phyloP scores from a whole-genome alignment of 371 early-diverging fungal genomes.

The Amoeboaphelidium occidentale region DNA sequence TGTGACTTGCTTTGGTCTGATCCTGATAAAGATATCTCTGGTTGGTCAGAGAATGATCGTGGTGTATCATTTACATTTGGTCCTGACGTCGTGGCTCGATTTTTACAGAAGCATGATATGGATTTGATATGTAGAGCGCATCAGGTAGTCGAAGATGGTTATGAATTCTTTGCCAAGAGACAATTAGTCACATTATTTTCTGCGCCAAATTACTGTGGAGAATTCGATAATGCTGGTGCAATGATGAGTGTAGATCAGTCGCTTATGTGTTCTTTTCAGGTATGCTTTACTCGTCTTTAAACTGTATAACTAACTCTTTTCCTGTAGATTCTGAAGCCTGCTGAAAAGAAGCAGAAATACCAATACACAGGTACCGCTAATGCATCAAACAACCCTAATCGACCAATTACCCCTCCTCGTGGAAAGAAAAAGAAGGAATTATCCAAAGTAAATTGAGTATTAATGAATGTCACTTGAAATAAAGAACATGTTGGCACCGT shows the following conservation, averaged over 20 bases:
- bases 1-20: constrained; percentile 94
- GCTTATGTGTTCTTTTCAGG: constrained; percentile 63
- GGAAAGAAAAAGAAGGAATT: constrained; percentile 2
- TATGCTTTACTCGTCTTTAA: constrained; percentile 21
- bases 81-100: constrained; percentile 54
- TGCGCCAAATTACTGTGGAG: constrained; percentile 89
- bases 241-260: constrained; percentile 95
- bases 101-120: constrained; percentile 73
- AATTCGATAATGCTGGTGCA: constrained; percentile 87
- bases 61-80: constrained; percentile 80
- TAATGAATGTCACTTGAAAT: background rate
- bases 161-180: constrained; percentile 79
- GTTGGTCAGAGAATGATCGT: constrained; percentile 76
- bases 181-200: constrained; percentile 82
- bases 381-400: background rate
- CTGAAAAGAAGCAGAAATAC: constrained; percentile 46
- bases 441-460: background rate
- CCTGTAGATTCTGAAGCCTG: constrained; percentile 41
- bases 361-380: constrained; percentile 24
- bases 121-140: constrained; percentile 83
- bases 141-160: constrained; percentile 88
- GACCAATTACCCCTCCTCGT: background rate
- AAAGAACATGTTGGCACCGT: background rate
- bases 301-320: constrained; percentile 2
- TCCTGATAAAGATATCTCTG: constrained; percentile 57